Evolutionary conservation across 352 stramenopile genomes (phyloP), one percentile per base, ranked within the genome.

Genomic region (Globisporangium recalcitrans): DNA sequence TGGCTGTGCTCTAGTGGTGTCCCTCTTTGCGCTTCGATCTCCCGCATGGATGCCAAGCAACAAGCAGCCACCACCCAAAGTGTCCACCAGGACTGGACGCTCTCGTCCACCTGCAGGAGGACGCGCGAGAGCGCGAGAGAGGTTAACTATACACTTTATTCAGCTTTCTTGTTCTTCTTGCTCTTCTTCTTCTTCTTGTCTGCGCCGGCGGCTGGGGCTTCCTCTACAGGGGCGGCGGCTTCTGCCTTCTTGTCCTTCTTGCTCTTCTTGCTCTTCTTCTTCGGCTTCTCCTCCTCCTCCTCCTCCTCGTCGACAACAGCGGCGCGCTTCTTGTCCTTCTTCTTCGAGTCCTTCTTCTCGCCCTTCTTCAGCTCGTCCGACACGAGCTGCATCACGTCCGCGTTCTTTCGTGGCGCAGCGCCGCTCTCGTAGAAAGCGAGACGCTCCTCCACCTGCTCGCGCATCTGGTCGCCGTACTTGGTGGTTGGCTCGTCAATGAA

Each of bases 371-470:
- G 79, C 71, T 97, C 76, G 19, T 89, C 78, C 60, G 90, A 94
- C 26, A 99, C 96, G 67, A 98, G 89, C 64, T 88, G 75, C 97
- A 99, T 99, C 29, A 99, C 97, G 75, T 99, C 97, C 46, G 99
- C 84, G 73, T 99, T 99, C 80, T 99, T 99, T 66, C 96, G 84
- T 32, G 97, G 97, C 24, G 97, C 93, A 22, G 93, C 93, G 52
- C 98, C 98, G 55, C 93, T 99, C 74, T 99, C 97, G 80, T 99
- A 99, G 73, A 99, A 99, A 54, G 95, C 92, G 11, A 99, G 90
- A 62, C 98, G 92, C 75, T 99, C 97, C 73, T 99, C 98, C 11
- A 99, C 97, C 84, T 99, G 97, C 68, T 99, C 96, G 54, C 95
- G 87, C 70, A 99, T 97, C 87, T 99, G 97, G 74, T 99, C 94